Base-by-base conservation (phyloP, 768 basidiomycete genomes). In the Trametes cingulata region DNA sequence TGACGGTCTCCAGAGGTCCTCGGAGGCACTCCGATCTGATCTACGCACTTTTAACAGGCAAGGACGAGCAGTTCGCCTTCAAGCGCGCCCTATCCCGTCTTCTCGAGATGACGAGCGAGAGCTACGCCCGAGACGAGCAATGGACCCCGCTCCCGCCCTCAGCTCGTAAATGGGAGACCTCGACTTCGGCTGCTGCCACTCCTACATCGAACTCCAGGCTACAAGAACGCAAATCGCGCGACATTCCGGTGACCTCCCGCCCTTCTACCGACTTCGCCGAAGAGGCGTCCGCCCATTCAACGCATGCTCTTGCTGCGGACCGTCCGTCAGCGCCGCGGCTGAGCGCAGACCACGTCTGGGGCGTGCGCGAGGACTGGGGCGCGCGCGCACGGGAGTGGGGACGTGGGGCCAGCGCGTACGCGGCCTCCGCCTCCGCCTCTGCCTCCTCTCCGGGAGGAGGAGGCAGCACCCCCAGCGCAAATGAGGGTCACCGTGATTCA, bases 51-150 rank as follows among this genome's bases (percentile, higher is more conserved):
- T 15, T 4, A 20, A 4, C 73, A 70, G 84, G 81, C 15, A 76
- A 85, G 68, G 85, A 86, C 64, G 85, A 87, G 69, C 78, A 81
- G 36, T 85, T 86, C 66, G 82, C 83, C 1, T 86, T 80, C 76
- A 83, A 82, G 72, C 79, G 85, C 40, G 85, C 84, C 1, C 77
- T 85, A 19, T 85, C 84, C 14, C 75, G 84, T 24, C 71, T 86
- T 19, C 71, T 79, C 58, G 84, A 87, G 70, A 85, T 85, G 82
- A 81, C 81, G 17, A 77, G 77, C 61, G 67, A 70, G 45, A 60
- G 51, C 19, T 79, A 80, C 65, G 64, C 66, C 36, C 59, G 53
- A 19, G 61, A 72, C 24, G 72, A 72, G 48, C 54, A 50, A 9
- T 79, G 79, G 78, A 61, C 65, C 3, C 79, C 78, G 12, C 71